A percentile compares a stretch with the other conserved stretches of the same genome.
Evolutionary conservation across 1,139 yeast genomes (phyloP).

Genomic region (Debaryomyces robertsiae): DNA sequence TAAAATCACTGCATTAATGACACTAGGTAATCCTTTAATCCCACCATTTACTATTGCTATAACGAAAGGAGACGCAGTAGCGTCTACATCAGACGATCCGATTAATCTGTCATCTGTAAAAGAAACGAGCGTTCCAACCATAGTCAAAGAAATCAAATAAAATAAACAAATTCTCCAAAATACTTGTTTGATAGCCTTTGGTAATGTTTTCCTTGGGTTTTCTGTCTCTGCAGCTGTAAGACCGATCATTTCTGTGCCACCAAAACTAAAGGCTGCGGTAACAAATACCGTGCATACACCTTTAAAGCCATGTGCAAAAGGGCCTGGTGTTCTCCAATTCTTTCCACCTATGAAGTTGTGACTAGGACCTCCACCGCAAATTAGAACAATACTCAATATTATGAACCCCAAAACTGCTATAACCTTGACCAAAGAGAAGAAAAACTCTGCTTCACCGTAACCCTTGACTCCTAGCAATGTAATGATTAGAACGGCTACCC

Average conservation of each 20-base stretch:
- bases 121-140: conserved; percentile 42
- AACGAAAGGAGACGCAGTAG: conserved; percentile 63
- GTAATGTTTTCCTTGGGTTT: conserved; percentile 41
- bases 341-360: conserved; percentile 41
- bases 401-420: conserved; percentile 44
- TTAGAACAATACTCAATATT: conserved; percentile 43
- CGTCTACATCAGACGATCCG: conserved; percentile 48
- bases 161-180: conserved; percentile 48
- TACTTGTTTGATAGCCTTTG: conserved; percentile 47
- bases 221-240: conserved; percentile 45
- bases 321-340: conserved; percentile 45
- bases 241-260: conserved; percentile 47
- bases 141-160: conserved; percentile 40
- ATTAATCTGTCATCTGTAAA: conserved; percentile 34
- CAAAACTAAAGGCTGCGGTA: conserved; percentile 46
- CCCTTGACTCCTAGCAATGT: conserved; percentile 45
- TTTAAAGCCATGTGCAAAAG: conserved; percentile 47
- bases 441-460: conserved; percentile 49
- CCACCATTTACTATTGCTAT: conserved; percentile 59
- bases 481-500: conserved; percentile 37
- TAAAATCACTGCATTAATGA: conserved; percentile 51
- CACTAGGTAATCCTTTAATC: conserved; percentile 56
- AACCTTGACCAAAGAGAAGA: conserved; percentile 41
- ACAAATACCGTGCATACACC: conserved; percentile 45
- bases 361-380: conserved; percentile 44